phyloP scores from a whole-genome alignment of 2,329 filamentous ascomycete species.

The Sporothrix brunneoviolacea region DNA sequence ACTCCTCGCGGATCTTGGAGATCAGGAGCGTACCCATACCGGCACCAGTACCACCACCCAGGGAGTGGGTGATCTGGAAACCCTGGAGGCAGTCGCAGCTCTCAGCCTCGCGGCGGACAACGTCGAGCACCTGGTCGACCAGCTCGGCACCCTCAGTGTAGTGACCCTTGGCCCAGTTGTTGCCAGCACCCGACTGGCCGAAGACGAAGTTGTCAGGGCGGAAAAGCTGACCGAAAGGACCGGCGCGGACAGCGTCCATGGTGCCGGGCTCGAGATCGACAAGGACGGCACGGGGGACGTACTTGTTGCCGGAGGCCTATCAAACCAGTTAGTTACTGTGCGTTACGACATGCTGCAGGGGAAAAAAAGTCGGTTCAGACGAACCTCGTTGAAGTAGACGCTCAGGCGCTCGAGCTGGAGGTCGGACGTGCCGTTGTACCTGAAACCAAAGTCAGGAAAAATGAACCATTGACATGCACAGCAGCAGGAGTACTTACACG shows the following conservation, averaged over 20 bases:
- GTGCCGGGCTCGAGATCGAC: slow-evolving; percentile 99
- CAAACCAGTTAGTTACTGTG: too few species aligned
- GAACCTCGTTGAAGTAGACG: slow-evolving; percentile 50
- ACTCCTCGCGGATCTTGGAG: slow-evolving; percentile 99
- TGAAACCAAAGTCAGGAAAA: slow-evolving; percentile 31
- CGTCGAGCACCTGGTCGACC: slow-evolving; percentile 95
- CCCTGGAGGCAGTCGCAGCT: slow-evolving; percentile 99
- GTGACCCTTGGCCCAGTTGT: slow-evolving; percentile 99
- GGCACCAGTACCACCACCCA: slow-evolving; percentile 99
- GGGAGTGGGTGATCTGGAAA: slow-evolving; percentile 99
- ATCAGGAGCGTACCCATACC: slow-evolving; percentile 99
- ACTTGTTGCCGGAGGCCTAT: slow-evolving; percentile 95
- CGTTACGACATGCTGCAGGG: too few species aligned
- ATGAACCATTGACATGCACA: background rate
- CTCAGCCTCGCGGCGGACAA: slow-evolving; percentile 97
- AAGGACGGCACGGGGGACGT: slow-evolving; percentile 97
- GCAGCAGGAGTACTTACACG: slow-evolving; percentile 62
- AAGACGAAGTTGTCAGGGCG: slow-evolving; percentile 99
- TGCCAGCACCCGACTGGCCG: slow-evolving; percentile 98
- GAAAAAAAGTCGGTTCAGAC: too few species aligned
- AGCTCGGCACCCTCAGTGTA: slow-evolving; percentile 99
- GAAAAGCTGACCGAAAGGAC: slow-evolving; percentile 98
- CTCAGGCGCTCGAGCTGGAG: slow-evolving; percentile 99
- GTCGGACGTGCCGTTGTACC: slow-evolving; percentile 96
- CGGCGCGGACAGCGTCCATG: slow-evolving; percentile 98